A percentile compares a stretch with the other conserved stretches of the same genome.
These are phyloP conservation scores for Kazachstania sp. DNA, from an alignment of 1,139 yeast genomes.

Conservation along the genomic window DNA sequence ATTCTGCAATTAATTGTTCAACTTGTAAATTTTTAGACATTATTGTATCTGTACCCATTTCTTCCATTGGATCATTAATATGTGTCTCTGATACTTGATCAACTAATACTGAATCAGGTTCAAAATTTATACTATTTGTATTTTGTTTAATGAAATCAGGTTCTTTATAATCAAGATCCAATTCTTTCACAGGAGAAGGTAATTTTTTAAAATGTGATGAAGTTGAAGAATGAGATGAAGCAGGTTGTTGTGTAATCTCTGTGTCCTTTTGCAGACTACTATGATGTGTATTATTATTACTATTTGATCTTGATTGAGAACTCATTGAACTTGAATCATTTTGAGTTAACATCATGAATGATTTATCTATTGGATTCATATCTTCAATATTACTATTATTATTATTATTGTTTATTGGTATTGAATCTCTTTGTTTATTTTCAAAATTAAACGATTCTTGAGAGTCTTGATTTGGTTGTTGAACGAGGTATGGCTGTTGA, in stretches of 20 bases:
- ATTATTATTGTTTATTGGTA: background rate
- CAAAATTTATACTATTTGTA: background rate
- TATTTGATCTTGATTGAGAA: background rate
- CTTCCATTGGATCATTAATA: background rate
- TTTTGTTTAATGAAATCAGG: background rate
- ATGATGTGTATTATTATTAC: background rate
- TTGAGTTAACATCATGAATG: slow-evolving; percentile 27
- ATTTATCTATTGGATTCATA: slow-evolving; percentile 26
- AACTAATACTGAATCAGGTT: background rate
- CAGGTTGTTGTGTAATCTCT: background rate
- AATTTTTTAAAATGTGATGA: slow-evolving; percentile 2
- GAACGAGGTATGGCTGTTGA: background rate
- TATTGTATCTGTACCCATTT: background rate
- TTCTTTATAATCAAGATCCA: background rate
- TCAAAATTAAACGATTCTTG: slow-evolving; percentile 4
- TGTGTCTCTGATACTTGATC: background rate
- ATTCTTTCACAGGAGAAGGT: background rate
- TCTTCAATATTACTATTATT: slow-evolving; percentile 1
- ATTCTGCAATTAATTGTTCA: slow-evolving; percentile 26
- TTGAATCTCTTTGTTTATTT: background rate
- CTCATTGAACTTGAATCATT: slow-evolving; percentile 11
- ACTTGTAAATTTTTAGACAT: slow-evolving; percentile 21
- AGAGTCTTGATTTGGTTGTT: background rate
- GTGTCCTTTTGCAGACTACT: background rate
- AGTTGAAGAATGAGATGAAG: slow-evolving; percentile 1